phyloP scores from a whole-genome alignment of 2,329 filamentous ascomycete species.

The Trichoderma brevicompactum region DNA sequence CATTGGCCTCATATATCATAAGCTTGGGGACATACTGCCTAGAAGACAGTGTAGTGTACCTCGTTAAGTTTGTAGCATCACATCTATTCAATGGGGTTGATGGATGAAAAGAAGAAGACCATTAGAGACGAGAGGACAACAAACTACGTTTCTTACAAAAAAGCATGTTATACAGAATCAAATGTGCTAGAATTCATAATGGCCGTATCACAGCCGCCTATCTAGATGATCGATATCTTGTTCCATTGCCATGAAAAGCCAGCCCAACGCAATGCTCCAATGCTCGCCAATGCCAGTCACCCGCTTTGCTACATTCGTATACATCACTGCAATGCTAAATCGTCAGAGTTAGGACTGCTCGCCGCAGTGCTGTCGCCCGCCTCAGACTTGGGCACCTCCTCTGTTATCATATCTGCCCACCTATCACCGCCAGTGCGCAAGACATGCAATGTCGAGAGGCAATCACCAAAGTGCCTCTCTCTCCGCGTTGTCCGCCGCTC shows the following conservation, averaged over 20 bases:
- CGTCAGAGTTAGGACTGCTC: conserved; percentile 26
- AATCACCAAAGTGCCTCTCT: conserved; percentile 72
- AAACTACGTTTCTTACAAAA: background rate
- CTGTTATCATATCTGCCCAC: conserved; percentile 43
- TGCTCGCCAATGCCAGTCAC: background rate
- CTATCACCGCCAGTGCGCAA: conserved; percentile 63
- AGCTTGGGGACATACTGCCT: no score
- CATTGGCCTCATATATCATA: no score
- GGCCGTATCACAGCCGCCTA: background rate
- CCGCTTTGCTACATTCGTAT: background rate
- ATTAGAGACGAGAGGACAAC: background rate
- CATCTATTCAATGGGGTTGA: no score
- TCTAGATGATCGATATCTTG: conserved; percentile 3
- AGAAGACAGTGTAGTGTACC: no score
- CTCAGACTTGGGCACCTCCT: conserved; percentile 32
- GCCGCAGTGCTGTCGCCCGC: conserved; percentile 21
- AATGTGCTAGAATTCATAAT: background rate
- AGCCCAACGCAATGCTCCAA: background rate
- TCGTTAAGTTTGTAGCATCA: no score
- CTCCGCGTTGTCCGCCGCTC: conserved; percentile 67
- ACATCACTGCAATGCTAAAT: conserved; percentile 18
- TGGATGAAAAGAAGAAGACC: background rate
- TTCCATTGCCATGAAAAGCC: background rate
- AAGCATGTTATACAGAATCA: background rate
- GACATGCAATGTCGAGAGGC: conserved; percentile 63